phyloP scores from a whole-genome alignment of 1,139 yeast species.

The Yamadazyma pseudoaaseri region DNA sequence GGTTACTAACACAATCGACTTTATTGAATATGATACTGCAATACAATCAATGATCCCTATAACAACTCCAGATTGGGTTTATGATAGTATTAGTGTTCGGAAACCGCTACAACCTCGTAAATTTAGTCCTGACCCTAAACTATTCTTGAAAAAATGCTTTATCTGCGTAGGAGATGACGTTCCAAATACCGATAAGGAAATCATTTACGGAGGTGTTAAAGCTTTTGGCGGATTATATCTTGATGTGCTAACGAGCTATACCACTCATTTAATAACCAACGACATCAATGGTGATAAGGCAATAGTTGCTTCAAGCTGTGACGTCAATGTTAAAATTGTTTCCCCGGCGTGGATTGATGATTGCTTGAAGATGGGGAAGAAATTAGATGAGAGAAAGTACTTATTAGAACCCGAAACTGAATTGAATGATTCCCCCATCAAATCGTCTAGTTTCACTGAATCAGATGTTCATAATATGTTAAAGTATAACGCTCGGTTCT shows the following conservation, averaged over 20 bases:
- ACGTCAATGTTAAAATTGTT: constrained; percentile 57
- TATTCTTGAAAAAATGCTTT: constrained; percentile 59
- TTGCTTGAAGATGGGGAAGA: constrained; percentile 54
- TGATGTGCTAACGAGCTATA: constrained; percentile 61
- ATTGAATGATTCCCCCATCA: background rate
- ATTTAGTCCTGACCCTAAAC: constrained; percentile 69
- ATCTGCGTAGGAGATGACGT: constrained; percentile 62
- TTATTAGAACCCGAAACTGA: constrained; percentile 17
- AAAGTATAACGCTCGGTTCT: constrained; percentile 15
- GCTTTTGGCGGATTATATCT: constrained; percentile 76
- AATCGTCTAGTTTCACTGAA: constrained; percentile 5
- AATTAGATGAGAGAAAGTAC: constrained; percentile 55
- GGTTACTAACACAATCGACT: constrained; percentile 52
- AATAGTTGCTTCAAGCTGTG: constrained; percentile 39
- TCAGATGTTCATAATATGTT: constrained; percentile 10
- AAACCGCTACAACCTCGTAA: constrained; percentile 49
- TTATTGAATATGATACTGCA: constrained; percentile 53
- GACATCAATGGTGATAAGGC: constrained; percentile 53
- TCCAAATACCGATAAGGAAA: constrained; percentile 60
- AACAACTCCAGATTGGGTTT: constrained; percentile 65
- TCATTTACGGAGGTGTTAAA: constrained; percentile 61
- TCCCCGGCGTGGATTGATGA: constrained; percentile 77
- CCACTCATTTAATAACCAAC: constrained; percentile 74
- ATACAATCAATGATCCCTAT: constrained; percentile 64
- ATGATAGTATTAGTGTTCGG: constrained; percentile 42